phyloP scores from a whole-genome alignment of 1,284 basidiomycete genomes.

The Ustilago crameri region DNA sequence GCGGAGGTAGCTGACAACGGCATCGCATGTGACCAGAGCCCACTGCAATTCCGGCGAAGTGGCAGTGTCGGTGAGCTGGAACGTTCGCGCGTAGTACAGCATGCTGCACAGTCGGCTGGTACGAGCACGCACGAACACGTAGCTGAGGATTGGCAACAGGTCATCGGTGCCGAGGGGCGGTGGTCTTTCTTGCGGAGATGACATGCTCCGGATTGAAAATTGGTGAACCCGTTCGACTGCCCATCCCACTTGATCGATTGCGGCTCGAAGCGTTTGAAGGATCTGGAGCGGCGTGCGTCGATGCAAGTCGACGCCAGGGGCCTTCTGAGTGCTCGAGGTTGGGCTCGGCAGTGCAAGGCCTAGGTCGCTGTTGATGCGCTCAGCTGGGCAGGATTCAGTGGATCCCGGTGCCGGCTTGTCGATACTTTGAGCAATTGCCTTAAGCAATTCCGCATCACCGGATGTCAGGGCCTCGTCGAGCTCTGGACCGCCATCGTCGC shows the following conservation, averaged over 20 bases:
- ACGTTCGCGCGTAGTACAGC: conserved; percentile 41
- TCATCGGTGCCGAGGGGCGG: conserved; percentile 37
- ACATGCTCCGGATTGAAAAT: conserved; percentile 4
- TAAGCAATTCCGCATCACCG: conserved; percentile 10
- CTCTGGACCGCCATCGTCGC: conserved; percentile 21
- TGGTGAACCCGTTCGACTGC: conserved; percentile 20
- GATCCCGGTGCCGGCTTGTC: neutral
- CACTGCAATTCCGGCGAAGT: conserved; percentile 32
- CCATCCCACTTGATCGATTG: conserved; percentile 37
- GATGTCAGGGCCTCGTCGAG: conserved; percentile 28
- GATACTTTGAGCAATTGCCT: neutral
- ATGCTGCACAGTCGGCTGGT: conserved; percentile 29
- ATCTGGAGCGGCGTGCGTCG: conserved; percentile 43
- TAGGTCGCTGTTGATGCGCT: conserved; percentile 7
- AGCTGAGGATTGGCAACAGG: conserved; percentile 38
- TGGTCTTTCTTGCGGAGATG: conserved; percentile 10
- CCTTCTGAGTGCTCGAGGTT: too few species aligned
- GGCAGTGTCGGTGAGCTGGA: conserved; percentile 38
- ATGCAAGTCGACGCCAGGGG: conserved; percentile 2
- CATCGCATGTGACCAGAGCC: conserved; percentile 41
- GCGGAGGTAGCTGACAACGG: conserved; percentile 38
- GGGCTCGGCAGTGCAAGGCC: conserved; percentile 1
- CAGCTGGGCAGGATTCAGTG: neutral
- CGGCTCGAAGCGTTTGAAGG: conserved; percentile 33
- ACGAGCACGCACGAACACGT: conserved; percentile 30